Percentiles rank a stretch among this genome's conserved stretches.
These are phyloP conservation scores for Barnettozyma salicaria DNA, from an alignment of 805 yeast genomes.

Conservation along the genomic window DNA sequence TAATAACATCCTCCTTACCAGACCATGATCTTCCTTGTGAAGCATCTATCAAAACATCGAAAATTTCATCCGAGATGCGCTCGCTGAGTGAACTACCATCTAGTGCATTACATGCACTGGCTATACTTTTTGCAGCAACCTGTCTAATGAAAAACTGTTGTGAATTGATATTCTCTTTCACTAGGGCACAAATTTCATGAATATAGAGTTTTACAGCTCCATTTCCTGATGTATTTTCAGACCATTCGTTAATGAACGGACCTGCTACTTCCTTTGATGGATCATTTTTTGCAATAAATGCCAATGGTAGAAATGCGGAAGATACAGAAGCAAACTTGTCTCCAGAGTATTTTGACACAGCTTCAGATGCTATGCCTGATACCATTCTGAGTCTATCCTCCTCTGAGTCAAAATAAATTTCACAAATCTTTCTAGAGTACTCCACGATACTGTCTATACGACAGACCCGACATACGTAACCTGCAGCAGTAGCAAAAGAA, in stretches of 20 bases:
- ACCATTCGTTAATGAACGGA: conserved; percentile 64
- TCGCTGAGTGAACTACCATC: conserved; percentile 25
- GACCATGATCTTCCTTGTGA: conserved; percentile 78
- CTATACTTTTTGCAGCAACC: conserved; percentile 62
- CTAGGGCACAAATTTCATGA: conserved; percentile 55
- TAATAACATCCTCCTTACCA: conserved; percentile 75
- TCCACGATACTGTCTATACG: conserved; percentile 44
- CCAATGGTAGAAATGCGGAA: conserved; percentile 64
- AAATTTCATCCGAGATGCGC: conserved; percentile 31
- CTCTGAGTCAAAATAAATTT: conserved; percentile 53
- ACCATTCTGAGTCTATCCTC: conserved; percentile 43
- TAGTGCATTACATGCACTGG: conserved; percentile 47
- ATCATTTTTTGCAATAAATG: conserved; percentile 75
- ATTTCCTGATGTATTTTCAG: conserved; percentile 68
- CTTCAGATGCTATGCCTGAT: conserved; percentile 57
- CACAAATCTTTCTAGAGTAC: conserved; percentile 45
- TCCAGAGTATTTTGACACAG: conserved; percentile 61
- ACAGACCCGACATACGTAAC: conserved; percentile 65
- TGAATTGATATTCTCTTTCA: conserved; percentile 46
- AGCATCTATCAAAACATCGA: conserved; percentile 51
- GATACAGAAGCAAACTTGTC: conserved; percentile 60
- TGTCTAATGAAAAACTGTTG: conserved; percentile 59
- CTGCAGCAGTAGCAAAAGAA: conserved; percentile 76
- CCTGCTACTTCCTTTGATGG: conserved; percentile 38
- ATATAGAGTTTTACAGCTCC: conserved; percentile 66